Conservation (phyloP, 768 basidiomycete species). For the Lentinula detonsa region DNA sequence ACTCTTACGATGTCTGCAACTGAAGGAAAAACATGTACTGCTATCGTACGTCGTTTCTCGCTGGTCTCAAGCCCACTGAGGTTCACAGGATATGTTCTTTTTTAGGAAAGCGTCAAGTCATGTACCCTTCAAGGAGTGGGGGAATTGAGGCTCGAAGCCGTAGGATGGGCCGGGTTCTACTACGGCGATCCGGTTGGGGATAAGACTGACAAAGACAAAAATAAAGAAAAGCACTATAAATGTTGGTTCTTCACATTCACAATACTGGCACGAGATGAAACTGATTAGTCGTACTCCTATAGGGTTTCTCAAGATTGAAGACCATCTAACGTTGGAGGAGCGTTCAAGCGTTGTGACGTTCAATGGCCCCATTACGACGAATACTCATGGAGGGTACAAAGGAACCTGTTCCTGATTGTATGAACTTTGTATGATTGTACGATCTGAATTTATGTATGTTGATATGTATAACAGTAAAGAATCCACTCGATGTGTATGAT, state of each 20-base stretch:
- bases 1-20: not conserved
- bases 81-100: constrained; percentile 75
- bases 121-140: constrained; percentile 85
- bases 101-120: constrained; percentile 83
- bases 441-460: too few relatives aligned
- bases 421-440: too few relatives aligned
- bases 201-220: not conserved
- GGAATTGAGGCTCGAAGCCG: constrained; percentile 73
- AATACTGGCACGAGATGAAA: constrained; percentile 84
- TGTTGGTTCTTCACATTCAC: constrained; percentile 52
- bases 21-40: not conserved
- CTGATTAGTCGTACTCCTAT: not conserved
- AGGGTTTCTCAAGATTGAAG: not conserved
- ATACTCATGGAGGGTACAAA: constrained; percentile 78
- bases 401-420: constrained; percentile 36
- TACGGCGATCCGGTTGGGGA: not conserved
- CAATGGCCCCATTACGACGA: constrained; percentile 52
- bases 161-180: constrained; percentile 61
- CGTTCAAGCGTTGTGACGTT: constrained; percentile 92
- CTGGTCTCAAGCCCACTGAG: constrained; percentile 25
- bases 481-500: too few relatives aligned
- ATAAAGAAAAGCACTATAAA: constrained; percentile 24
- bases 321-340: constrained; percentile 62
- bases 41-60: not conserved
- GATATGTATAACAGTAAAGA: too few relatives aligned